A percentile compares a stretch with the other conserved stretches of the same genome.
These are phyloP conservation scores for Ehretia macrophylla DNA, from an alignment of 257 asterid genomes.

Conservation along the genomic window DNA sequence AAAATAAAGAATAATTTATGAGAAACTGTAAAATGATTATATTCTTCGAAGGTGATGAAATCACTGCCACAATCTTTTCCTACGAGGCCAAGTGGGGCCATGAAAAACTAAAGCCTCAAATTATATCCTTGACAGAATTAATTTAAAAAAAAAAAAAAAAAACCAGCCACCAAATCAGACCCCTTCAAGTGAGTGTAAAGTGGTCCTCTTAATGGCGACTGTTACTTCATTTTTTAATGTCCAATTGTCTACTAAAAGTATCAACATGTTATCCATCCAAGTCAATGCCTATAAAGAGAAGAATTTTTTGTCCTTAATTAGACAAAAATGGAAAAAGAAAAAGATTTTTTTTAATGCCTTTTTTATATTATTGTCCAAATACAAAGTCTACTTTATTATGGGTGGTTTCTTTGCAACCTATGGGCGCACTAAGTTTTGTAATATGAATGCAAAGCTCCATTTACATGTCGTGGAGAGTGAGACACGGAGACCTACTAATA, in stretches of 20 bases:
- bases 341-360: neutral
- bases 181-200: neutral
- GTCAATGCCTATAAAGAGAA: neutral
- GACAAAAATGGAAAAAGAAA: too few species aligned
- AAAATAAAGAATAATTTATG: too few species aligned
- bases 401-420: neutral
- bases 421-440: too few species aligned
- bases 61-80: too few species aligned
- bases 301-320: neutral
- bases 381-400: neutral
- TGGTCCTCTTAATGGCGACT: neutral
- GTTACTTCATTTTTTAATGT: neutral
- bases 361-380: neutral
- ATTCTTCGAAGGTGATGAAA: neutral
- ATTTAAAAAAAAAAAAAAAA: neutral
- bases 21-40: too few species aligned
- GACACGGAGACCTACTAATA: too few species aligned
- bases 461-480: too few species aligned
- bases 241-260: neutral
- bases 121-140: neutral
- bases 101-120: neutral
- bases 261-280: neutral
- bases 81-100: too few species aligned
- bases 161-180: slow-evolving; percentile 5
- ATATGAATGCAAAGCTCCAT: too few species aligned